phyloP scores from a whole-genome alignment of 192 early-diverging fungal species.

The Phlyctochytrium bullatum region DNA sequence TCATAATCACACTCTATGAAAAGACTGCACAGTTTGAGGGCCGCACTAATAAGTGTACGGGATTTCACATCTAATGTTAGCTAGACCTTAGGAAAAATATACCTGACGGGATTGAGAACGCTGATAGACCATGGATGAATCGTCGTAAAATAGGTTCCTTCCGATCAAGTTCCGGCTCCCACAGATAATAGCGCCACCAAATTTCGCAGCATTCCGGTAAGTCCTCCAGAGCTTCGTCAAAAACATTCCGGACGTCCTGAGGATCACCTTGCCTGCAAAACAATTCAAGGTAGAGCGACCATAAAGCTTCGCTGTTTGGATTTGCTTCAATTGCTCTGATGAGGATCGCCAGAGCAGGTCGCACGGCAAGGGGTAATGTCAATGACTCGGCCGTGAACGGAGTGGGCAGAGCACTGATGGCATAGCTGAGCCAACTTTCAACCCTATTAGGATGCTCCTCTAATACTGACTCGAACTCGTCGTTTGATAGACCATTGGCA shows the following conservation, averaged over 20 bases:
- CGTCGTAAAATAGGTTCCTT: conserved; percentile 15
- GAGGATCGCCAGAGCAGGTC: conserved; percentile 17
- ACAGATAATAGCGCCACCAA: conserved; percentile 31
- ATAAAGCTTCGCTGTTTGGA: conserved; percentile 18
- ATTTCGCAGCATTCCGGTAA: conserved; percentile 2
- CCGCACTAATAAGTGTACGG: background rate
- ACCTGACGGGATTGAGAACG: background rate
- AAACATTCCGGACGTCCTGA: conserved; percentile 17
- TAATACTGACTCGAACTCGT: conserved; percentile 15
- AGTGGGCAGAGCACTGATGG: conserved; percentile 10
- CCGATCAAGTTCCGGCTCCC: conserved; percentile 13
- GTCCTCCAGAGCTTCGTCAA: conserved; percentile 25
- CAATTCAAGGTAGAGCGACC: conserved; percentile 32
- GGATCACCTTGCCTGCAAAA: conserved; percentile 7
- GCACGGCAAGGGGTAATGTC: background rate
- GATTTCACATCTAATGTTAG: background rate
- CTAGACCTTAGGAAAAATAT: background rate
- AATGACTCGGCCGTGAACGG: conserved; percentile 17
- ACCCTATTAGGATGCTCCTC: conserved; percentile 15
- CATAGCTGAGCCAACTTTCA: conserved; percentile 24
- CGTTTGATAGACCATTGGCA: conserved; percentile 3
- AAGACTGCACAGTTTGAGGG: background rate
- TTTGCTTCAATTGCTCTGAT: conserved; percentile 24
- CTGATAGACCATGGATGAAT: conserved; percentile 6
- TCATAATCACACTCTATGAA: background rate